Evolutionary conservation across 1,284 basidiomycete genomes (phyloP).

Genomic region (Coniferiporia sulphurascens): DNA sequence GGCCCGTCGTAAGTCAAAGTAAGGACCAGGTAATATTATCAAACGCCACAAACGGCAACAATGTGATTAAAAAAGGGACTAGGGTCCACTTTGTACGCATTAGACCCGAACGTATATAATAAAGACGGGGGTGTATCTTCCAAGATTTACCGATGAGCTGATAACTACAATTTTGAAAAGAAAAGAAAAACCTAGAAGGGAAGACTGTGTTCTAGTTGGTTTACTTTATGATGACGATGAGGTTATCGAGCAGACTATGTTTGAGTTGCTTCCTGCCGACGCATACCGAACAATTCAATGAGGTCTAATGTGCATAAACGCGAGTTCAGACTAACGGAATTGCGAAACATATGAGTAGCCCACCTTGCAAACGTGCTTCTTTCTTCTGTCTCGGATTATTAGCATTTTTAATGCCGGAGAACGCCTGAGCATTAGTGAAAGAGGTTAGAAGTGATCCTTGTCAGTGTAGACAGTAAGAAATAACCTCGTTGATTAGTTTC

Average conservation of each 20-base stretch:
- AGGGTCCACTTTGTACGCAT: no score
- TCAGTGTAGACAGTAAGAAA: constrained; percentile 12
- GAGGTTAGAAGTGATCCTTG: background rate
- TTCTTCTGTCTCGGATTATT: constrained; percentile 68
- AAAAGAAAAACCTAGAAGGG: no score
- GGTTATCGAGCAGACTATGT: constrained; percentile 4
- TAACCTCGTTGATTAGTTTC: constrained; percentile 61
- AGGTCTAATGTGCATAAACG: constrained; percentile 34
- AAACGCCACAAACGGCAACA: no score
- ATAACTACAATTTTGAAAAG: no score
- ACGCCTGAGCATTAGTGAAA: constrained; percentile 45
- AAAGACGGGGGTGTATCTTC: no score
- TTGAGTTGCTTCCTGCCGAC: constrained; percentile 21
- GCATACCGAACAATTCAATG: constrained; percentile 53
- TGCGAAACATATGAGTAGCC: constrained; percentile 8
- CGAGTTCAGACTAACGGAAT: background rate
- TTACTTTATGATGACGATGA: background rate
- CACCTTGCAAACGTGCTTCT: constrained; percentile 72
- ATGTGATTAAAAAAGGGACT: no score
- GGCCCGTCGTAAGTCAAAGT: no score
- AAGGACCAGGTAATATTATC: no score
- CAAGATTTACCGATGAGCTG: no score
- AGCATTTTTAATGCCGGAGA: constrained; percentile 67
- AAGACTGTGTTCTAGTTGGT: no score
- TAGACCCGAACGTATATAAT: no score